Evolutionary conservation across 1,284 basidiomycete genomes (phyloP), one percentile per base, ranked within the genome.

Genomic region (Cutaneotrichosporon dermatis): DNA sequence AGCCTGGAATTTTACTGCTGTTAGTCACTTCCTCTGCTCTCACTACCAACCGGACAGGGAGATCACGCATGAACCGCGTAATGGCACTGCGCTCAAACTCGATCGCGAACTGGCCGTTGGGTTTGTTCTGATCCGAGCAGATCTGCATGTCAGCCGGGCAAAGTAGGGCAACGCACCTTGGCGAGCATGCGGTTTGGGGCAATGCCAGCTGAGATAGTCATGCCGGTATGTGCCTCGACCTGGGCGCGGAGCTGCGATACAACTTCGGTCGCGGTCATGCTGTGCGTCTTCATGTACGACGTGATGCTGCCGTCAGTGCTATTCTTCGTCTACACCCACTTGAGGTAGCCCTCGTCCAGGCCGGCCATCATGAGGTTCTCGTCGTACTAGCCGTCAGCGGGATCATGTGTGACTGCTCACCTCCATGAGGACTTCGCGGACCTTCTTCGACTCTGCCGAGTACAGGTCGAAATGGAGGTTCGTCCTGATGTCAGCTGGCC

Each of bases 51-150:
- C 73, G 56, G 13, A 79, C 70, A 0, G 77, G 76, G 16, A 76
- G 61, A 58, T 74, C 74, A 12, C 74, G 61, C 73, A 78, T 75
- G 77, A 96, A 97, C 0, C 78, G 78, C 45, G 82, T 82, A 66
- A 95, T 87, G 1, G 82, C 81, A 16, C 85, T 75, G 1, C 82
- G 75, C 49, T 88, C 82, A 70, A 88, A 90, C 3, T 85, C 79
- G 40, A 95, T 82, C 67, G 85, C 83, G 68, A 85, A 96, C 75
- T 94, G 90, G 1, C 92, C 93, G 71, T 96, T 90, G 0, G 93
- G 93, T 78, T 97, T 97, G 77, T 96, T 96, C 86, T 88, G 90
- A 75, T 97, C 93, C 44, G 92, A 95, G 72, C 90, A 93, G 56
- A 96, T 95, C 88, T 94, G 71, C 39, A 12, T 50, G 44, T 64